phyloP scores from a whole-genome alignment of 1,284 basidiomycete species.

The Kwoniella shivajii region DNA sequence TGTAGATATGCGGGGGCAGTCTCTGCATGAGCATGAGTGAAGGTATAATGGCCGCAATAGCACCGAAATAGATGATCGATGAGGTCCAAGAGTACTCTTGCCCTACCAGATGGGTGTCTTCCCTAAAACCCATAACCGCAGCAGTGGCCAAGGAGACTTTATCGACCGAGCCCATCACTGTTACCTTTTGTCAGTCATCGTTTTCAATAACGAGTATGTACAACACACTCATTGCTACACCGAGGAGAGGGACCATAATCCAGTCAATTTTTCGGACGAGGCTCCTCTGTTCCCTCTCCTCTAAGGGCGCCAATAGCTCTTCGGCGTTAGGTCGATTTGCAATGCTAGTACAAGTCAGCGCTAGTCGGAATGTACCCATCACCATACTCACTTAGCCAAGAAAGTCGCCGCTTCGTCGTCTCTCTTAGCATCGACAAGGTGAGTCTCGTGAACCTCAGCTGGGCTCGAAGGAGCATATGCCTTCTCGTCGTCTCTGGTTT shows the following conservation, averaged over 20 bases:
- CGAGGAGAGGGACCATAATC: neutral
- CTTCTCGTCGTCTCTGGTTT: neutral
- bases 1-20: conserved; percentile 36
- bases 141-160: conserved; percentile 31
- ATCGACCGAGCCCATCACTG: conserved; percentile 20
- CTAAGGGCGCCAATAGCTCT: conserved; percentile 23
- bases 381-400: neutral
- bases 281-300: conserved; percentile 20
- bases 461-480: neutral
- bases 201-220: neutral
- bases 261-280: conserved; percentile 19
- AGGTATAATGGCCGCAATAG: conserved; percentile 1
- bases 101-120: conserved; percentile 35
- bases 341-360: conserved; percentile 6
- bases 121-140: conserved; percentile 30
- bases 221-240: conserved; percentile 1
- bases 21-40: conserved; percentile 30
- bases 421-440: neutral
- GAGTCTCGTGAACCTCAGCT: neutral
- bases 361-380: neutral
- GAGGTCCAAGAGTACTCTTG: conserved; percentile 40
- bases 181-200: too few species aligned
- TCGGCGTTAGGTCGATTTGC: conserved; percentile 21
- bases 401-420: conserved; percentile 1
- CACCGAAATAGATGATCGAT: conserved; percentile 18